Base-by-base conservation (phyloP, 805 yeast genomes). In the Kluyveromyces starmeri region DNA sequence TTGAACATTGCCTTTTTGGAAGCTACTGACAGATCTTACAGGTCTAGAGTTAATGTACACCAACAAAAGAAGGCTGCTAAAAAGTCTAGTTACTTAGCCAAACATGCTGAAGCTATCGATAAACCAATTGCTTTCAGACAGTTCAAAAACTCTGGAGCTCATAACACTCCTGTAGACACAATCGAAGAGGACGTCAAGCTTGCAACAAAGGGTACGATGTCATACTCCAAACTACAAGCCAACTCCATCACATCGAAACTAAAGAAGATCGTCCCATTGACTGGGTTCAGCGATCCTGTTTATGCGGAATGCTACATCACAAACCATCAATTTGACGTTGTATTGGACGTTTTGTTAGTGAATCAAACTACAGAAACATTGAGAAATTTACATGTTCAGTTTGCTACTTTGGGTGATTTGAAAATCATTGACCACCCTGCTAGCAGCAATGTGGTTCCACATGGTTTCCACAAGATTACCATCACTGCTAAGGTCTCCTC, bases 281-380 rank as follows among this genome's bases (percentile, higher is more conserved):
- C 98, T n/a, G 99, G 99, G 12, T 92, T 86, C 61, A 83, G 96
- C 0, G 99, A 92, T 58, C 95, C 97, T 14, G 94, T 92, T 21
- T 92, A 92, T 57, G 97, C 96, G 5, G 99, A 92, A 64, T 98
- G 96, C 1, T 84, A 82, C 52, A 84, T 92, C 46, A 83, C 83
- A 46, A 92, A 85, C n/a, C 95, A 88, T 51, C 97, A 94, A 62
- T 92, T 82, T 57, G 97, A 94, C 58, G 94, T 92, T 50, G 86
- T 86, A 0, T 70, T 92, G 47, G 98, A 94, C 50, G 96, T 92
- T 12, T 66, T 92, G 58, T 65, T 92, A 43, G 97, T 92, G 29
- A 92, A 92, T 58, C 99, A 92, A 65, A 92, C 99, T 2, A 78
- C 77, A 4, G 81, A 74, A 41, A 92, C 98, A 3, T 71, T 92